Evolutionary conservation across 2,329 filamentous ascomycete genomes (phyloP).

Genomic region (Davidsoniella australis): DNA sequence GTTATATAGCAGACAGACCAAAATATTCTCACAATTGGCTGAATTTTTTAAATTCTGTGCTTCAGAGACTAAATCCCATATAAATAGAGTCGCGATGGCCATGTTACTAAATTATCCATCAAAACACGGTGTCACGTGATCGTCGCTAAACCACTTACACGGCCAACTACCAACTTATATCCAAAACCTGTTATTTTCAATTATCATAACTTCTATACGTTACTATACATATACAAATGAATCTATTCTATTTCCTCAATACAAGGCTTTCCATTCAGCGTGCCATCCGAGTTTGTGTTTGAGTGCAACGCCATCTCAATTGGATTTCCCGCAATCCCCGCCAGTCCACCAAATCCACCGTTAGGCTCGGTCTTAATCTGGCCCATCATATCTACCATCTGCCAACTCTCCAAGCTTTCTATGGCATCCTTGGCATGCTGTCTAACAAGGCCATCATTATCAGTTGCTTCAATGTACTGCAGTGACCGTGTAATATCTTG

Average conservation of each 20-base stretch:
- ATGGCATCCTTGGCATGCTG: conserved; percentile 50
- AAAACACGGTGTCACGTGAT: no score
- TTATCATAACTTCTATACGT: no score
- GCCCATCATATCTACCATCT: conserved; percentile 33
- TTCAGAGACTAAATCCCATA: no score
- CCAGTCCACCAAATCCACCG: conserved; percentile 21
- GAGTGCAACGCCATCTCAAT: conserved; percentile 14
- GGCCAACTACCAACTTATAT: not conserved
- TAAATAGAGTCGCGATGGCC: no score
- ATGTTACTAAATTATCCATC: no score
- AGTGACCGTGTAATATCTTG: conserved; percentile 46
- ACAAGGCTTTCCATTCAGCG: conserved; percentile 19
- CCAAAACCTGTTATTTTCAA: no score
- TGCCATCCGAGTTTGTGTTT: not conserved
- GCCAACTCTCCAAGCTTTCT: conserved; percentile 48
- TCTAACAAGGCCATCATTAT: conserved; percentile 50
- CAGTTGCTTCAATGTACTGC: conserved; percentile 44
- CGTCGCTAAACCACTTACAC: not conserved
- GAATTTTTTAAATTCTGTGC: no score
- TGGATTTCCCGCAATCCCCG: conserved; percentile 14
- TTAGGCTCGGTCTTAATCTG: conserved; percentile 18
- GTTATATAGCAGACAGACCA: no score
- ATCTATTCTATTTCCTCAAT: conserved; percentile 45
- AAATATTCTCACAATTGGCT: no score
- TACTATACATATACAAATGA: conserved; percentile 10